These are phyloP conservation scores for Lachancea sp. DNA, from an alignment of 805 yeast genomes.

Conservation along the genomic window DNA sequence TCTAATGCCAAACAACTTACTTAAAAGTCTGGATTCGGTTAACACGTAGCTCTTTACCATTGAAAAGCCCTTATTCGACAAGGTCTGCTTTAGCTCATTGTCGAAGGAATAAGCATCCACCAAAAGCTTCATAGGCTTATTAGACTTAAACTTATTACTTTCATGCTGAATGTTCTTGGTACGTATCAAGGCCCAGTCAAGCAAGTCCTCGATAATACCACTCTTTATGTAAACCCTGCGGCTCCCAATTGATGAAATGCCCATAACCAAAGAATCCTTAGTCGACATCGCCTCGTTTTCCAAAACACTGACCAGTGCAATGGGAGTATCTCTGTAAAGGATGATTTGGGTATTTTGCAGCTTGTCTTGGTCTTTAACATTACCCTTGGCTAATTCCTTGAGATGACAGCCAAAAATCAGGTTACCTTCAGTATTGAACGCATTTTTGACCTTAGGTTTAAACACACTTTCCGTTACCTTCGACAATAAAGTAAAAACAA, in stretches of 20 bases:
- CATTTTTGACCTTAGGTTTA: slow-evolving; percentile 34
- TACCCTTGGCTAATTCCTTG: slow-evolving; percentile 37
- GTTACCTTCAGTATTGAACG: slow-evolving; percentile 34
- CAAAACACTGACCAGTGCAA: slow-evolving; percentile 50
- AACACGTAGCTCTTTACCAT: slow-evolving; percentile 29
- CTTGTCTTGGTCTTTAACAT: slow-evolving; percentile 21
- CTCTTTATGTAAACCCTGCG: slow-evolving; percentile 61
- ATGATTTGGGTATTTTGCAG: slow-evolving; percentile 50
- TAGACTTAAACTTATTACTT: slow-evolving; percentile 25
- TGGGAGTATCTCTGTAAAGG: slow-evolving; percentile 62
- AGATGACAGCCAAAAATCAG: slow-evolving; percentile 48
- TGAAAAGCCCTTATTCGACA: slow-evolving; percentile 41
- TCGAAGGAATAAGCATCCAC: slow-evolving; percentile 53
- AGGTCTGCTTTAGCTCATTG: slow-evolving; percentile 31
- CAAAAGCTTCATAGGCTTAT: slow-evolving; percentile 34
- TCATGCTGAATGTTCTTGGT: slow-evolving; percentile 37
- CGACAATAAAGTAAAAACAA: slow-evolving; percentile 37
- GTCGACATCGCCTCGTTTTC: slow-evolving; percentile 39
- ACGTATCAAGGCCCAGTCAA: slow-evolving; percentile 53
- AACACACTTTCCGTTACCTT: slow-evolving; percentile 44
- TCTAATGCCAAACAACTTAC: slow-evolving; percentile 29
- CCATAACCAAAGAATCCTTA: slow-evolving; percentile 41
- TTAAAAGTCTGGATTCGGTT: slow-evolving; percentile 25
- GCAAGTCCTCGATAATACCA: slow-evolving; percentile 56
- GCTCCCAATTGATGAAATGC: slow-evolving; percentile 53